Evolutionary conservation across 1,284 basidiomycete species (phyloP).

Genomic region (Cronartium quercuum): DNA sequence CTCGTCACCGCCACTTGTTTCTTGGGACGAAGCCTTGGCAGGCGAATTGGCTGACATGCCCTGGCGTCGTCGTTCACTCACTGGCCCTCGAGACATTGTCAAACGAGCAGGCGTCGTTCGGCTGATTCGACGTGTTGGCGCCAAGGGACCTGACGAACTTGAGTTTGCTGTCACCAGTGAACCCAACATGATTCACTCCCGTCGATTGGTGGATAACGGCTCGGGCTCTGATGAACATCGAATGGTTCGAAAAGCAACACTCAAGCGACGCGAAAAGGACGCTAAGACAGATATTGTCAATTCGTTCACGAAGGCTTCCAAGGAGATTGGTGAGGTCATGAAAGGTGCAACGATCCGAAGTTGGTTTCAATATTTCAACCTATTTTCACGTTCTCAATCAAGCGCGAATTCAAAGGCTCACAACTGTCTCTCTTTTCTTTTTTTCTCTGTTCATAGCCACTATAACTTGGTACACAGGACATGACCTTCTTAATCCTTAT

Average conservation of each 20-base stretch:
- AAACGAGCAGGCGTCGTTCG: not conserved
- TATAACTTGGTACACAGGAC: conserved; percentile 44
- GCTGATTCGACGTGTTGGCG: not conserved
- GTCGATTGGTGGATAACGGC: not conserved
- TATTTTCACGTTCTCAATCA: not conserved
- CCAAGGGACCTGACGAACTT: not conserved
- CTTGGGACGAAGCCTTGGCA: not conserved
- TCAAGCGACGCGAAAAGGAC: not conserved
- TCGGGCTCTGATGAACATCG: not conserved
- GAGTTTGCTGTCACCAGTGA: not conserved
- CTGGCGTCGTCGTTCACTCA: not conserved
- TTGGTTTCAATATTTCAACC: not conserved
- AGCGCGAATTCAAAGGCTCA: not conserved
- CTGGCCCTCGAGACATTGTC: not conserved
- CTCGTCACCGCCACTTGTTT: not conserved
- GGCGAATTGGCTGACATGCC: not conserved
- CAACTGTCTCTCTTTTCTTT: not conserved
- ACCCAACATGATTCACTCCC: not conserved
- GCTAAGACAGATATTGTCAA: not conserved
- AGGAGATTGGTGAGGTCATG: conserved; percentile 12
- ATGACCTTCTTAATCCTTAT: conserved; percentile 43
- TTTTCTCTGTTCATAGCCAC: conserved; percentile 28
- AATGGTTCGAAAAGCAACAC: not conserved
- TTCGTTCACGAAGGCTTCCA: not conserved
- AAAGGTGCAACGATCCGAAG: conserved; percentile 35